Conservation (phyloP, 2,329 filamentous ascomycete genomes). For the Thielaviopsis euricoi region DNA sequence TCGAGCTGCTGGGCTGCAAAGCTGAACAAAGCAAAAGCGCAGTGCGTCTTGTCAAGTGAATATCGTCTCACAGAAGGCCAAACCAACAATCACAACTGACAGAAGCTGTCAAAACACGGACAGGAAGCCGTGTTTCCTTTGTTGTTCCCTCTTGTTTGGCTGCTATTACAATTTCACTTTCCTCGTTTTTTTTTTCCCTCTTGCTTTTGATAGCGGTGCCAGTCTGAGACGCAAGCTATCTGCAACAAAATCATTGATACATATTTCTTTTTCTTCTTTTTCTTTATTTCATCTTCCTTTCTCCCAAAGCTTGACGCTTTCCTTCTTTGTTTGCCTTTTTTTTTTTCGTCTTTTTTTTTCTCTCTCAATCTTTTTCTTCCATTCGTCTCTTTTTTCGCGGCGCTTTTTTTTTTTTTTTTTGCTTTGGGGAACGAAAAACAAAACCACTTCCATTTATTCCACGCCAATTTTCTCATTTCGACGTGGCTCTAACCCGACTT, state of each 20-base stretch:
- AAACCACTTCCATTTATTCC: too few species aligned
- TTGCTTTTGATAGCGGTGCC: background rate
- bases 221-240: background rate
- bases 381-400: background rate
- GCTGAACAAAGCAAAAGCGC: background rate
- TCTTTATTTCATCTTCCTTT: background rate
- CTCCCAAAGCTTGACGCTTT: background rate
- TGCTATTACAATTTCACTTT: conserved; percentile 1
- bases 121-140: background rate
- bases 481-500: background rate
- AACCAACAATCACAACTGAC: background rate
- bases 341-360: conserved; percentile 7
- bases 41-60: background rate
- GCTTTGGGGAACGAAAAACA: too few species aligned
- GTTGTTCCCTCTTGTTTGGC: background rate
- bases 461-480: background rate
- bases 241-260: background rate
- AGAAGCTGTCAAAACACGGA: background rate
- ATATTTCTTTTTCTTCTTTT: background rate
- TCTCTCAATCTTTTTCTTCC: too few species aligned
- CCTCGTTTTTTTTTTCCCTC: conserved; percentile 1
- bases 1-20: background rate
- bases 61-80: background rate
- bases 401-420: background rate
- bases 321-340: background rate